A percentile compares a stretch with the other conserved stretches of the same genome.
These are phyloP conservation scores for Cordyceps fumosorosea DNA, from an alignment of 2,329 filamentous ascomycete genomes.

Conservation along the genomic window DNA sequence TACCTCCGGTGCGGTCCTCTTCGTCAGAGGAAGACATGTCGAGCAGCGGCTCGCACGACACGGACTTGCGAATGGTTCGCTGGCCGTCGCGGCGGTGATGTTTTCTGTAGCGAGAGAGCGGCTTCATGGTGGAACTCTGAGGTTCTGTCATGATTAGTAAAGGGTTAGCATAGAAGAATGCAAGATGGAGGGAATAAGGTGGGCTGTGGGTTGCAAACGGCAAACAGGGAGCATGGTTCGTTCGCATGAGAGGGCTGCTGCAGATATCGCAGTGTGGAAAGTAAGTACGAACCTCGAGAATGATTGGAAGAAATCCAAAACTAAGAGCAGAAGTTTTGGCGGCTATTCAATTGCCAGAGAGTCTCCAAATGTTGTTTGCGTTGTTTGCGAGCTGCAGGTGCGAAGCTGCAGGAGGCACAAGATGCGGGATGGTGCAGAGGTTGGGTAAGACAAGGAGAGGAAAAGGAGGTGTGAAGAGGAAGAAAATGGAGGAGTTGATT, in stretches of 20 bases:
- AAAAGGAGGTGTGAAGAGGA: not conserved
- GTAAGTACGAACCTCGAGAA: not conserved
- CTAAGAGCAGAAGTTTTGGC: not conserved
- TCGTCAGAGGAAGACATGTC: constrained; percentile 14
- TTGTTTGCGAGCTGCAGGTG: constrained; percentile 6
- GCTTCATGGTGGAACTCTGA: not conserved
- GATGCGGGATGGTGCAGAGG: not conserved
- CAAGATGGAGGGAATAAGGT: not conserved
- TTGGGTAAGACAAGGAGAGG: not conserved
- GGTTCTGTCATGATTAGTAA: not conserved
- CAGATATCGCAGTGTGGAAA: too few species aligned
- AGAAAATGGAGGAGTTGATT: not conserved
- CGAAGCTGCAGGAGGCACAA: not conserved
- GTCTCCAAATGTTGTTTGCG: constrained; percentile 2
- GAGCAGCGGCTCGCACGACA: constrained; percentile 13
- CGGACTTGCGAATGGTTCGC: constrained; percentile 14
- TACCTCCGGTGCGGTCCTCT: constrained; percentile 14
- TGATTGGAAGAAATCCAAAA: not conserved
- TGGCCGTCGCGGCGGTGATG: not conserved
- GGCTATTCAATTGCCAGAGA: constrained; percentile 4
- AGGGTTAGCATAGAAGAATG: not conserved
- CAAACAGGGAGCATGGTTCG: not conserved
- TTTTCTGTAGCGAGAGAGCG: constrained; percentile 1
- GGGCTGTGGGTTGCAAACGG: constrained; percentile 1
- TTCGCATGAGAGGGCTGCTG: not conserved